Evolutionary conservation across 345 rosid species (phyloP), one percentile per base, ranked within the genome.

Genomic region (Aquilaria sinensis): DNA sequence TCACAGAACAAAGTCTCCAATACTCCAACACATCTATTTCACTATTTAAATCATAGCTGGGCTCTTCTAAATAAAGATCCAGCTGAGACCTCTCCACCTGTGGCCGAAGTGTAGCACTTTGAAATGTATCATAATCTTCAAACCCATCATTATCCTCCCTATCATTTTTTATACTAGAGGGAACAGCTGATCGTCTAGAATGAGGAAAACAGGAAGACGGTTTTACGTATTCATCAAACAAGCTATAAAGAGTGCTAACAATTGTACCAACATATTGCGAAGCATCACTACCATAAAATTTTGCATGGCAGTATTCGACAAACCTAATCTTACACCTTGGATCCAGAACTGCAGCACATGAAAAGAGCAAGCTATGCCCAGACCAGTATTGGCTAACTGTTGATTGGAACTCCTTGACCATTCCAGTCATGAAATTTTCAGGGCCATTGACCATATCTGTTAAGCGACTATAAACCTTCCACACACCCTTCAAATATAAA

Each of bases 341-440:
- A 62, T 76, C 79, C 67, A 68, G 58, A 31, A 65, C 58, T 3
- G 65, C 66, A 49, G 72, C 80, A 58, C 71, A 53, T 15, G 72
- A 73, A 57, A 74, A 8, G 9, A 67, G 55, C 68, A 72, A 58
- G 65, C 64, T 63, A 53, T 60, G 62, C 6, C 53, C 67, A 34
- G 64, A 66, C 70, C 75, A 74, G 31, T 77, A 66, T 43, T 64
- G 57, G 52, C 56, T 58, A 47, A 70, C 65, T 62, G 67, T 71
- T 34, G 53, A 43, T 31, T 47, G 62, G 62, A 64, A 63, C 59
- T 73, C 70, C 47, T 49, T 54, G 29, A 68, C 66, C 75, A 70
- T 53, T 49, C 4, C 10, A 30, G 63, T 72, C 70, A 77, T 66
- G 46, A 66, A 64, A 54, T 65, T 56, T 53, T 63, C 65, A 31